phyloP scores from a whole-genome alignment of 371 early-diverging fungal species.

The Mucor piriformis region DNA sequence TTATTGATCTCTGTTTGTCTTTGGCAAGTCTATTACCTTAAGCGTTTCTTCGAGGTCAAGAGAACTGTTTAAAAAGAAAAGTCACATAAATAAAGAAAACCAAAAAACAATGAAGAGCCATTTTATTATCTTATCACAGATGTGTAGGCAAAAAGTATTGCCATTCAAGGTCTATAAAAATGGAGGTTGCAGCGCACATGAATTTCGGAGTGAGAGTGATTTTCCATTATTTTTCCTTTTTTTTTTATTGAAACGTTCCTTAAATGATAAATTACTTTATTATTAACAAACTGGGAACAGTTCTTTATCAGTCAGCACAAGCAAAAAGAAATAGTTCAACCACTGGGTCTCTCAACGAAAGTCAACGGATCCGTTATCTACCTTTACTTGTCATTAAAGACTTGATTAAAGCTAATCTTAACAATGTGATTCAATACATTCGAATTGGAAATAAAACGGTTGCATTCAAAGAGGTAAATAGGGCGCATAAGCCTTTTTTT shows the following conservation, averaged over 20 bases:
- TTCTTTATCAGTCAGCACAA: conserved; percentile 39
- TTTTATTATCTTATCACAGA: too few species aligned
- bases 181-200: too few species aligned
- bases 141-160: neutral
- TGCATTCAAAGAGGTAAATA: conserved; percentile 47
- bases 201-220: neutral
- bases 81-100: neutral
- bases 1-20: conserved; percentile 66
- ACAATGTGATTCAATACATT: conserved; percentile 46
- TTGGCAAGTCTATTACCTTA: conserved; percentile 76
- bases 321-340: conserved; percentile 4
- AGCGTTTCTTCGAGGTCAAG: conserved; percentile 79
- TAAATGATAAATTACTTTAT: conserved; percentile 47
- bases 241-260: neutral
- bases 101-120: too few species aligned
- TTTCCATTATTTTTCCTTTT: conserved; percentile 8
- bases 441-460: conserved; percentile 33
- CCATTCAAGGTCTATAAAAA: neutral
- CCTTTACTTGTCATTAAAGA: conserved; percentile 51
- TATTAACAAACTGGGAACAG: conserved; percentile 41
- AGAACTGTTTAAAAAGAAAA: conserved; percentile 58
- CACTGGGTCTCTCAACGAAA: conserved; percentile 18
- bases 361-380: conserved; percentile 40
- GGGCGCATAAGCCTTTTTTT: neutral
- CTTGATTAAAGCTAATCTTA: conserved; percentile 43